Base-by-base conservation (phyloP, 371 early-diverging fungal genomes). In the Rhizomucor pusillus region DNA sequence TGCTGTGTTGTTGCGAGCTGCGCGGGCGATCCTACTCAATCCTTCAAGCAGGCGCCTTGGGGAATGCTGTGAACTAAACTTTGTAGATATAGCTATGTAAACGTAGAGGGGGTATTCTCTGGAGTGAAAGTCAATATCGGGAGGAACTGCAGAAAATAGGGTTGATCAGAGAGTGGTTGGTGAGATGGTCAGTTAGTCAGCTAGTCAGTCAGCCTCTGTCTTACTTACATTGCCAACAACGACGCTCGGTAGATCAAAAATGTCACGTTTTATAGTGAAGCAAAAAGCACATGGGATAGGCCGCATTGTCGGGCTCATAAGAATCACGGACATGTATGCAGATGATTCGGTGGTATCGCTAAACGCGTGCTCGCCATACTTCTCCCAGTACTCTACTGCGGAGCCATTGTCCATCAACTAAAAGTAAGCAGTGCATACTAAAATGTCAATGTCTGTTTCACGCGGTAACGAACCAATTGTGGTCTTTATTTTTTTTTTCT, bases 321-420 rank as follows among this genome's bases (percentile, higher is more conserved):
- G 59, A 43, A 84, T 84, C 65, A 90, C 87, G 1, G 87, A 88
- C 33, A 89, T 81, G 82, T 89, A 89, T 19, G 90, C 89, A 10
- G 88, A 82, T 54, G 90, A 85, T 29, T 3, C 3, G 44, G 91
- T 88, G 7, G 90, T 85, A 64, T 89, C 90, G 66, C 93, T 92
- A 60, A 94, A 93, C 20, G 94, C 90, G 56, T 92, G 90, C 4
- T 83, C 75, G 23, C 90, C 87, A 66, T 92, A 95, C 57, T 86
- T 84, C 66, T 94, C 94, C 94, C 94, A 94, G 65, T 95, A 95
- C 47, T 90, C 88, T 10, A 93, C 93, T 1, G 90, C 92, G 10
- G 91, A 90, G 36, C 84, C 73, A 54, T 86, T 86, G 60, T 90
- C 90, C 95, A 95, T 93, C 46, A 95, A 77, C 89, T 88, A 55